Conservation (phyloP, 768 basidiomycete species). For the Ramaria sp. region DNA sequence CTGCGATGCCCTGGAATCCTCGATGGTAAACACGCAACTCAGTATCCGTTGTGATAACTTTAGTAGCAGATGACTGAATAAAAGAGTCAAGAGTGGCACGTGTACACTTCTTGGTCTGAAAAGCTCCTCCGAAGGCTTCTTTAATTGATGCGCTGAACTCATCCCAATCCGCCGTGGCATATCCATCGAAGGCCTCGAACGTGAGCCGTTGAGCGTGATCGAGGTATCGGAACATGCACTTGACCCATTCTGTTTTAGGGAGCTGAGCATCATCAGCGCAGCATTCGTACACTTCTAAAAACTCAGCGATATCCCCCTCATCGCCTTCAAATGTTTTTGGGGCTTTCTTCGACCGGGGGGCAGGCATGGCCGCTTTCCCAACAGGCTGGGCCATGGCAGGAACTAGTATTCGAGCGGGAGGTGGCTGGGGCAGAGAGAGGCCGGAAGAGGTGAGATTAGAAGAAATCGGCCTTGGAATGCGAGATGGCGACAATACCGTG, state of each 20-base stretch:
- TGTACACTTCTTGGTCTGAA: not conserved
- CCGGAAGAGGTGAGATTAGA: no score
- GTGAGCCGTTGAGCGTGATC: not conserved
- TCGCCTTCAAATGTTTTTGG: not conserved
- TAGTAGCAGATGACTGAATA: not conserved
- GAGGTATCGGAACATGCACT: not conserved
- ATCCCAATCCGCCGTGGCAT: not conserved
- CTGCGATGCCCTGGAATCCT: not conserved
- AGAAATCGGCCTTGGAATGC: no score
- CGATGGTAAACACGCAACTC: not conserved
- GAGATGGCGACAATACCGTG: no score
- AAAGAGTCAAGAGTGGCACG: not conserved
- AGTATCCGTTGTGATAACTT: not conserved
- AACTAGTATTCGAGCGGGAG: no score
- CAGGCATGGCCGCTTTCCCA: not conserved
- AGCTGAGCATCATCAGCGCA: conserved; percentile 1
- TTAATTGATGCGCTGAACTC: not conserved
- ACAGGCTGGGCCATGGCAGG: no score
- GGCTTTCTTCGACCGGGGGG: not conserved
- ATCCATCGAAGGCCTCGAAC: conserved; percentile 2
- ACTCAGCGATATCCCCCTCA: not conserved
- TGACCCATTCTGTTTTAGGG: not conserved
- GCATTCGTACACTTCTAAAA: not conserved
- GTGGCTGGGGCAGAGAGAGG: no score
- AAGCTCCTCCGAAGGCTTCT: not conserved